Evolutionary conservation across 2,329 filamentous ascomycete genomes (phyloP), one percentile per base, ranked within the genome.

Genomic region (Corinectria fuckeliana): DNA sequence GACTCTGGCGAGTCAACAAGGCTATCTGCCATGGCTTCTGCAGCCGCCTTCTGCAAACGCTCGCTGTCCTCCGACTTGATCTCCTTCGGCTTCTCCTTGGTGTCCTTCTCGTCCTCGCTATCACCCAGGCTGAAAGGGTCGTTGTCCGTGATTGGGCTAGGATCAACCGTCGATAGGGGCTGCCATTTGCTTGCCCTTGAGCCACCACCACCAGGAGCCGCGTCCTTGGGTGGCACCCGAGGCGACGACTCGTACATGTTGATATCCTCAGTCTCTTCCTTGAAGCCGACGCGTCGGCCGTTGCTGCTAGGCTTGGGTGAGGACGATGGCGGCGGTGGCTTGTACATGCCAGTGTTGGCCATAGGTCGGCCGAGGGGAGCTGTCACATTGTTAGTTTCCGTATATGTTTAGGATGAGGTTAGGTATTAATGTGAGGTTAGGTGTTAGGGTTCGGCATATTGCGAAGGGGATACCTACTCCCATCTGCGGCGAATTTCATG

Each of bases 81-180:
- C 25, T 82, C 79, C 71, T 84, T 83, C 59, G 88, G 82, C 70
- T 85, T 82, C 70, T 80, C 76, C 69, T 83, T 82, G 56, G 77
- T 75, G 53, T 77, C 83, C 78, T 93, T 95, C 76, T 99, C 95
- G 67, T 97, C 93, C 67, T 98, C 94, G 71, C 92, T 96, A 69
- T 98, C 94, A 5, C 95, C 95, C 13, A 99, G 84, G 71, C 93
- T 97, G 78, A 99, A 99, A 0, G 95, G 95, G 72, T 99, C 95
- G 69, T 97, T 94, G 68, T 98, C 93, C 11, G 85, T 84, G 62
- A 97, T 90, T 13, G 94, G 93, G 63, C 86, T 89, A 1, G 93
- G 92, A 49, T 96, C 64, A 13, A 97, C 88, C 0, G 89, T 85
- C 11, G 93, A 92, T 68, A 99, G 80, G 9, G 95, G 94, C 76